A percentile compares a stretch with the other conserved stretches of the same genome.
These are phyloP conservation scores for Ilyonectria robusta DNA, from an alignment of 2,329 filamentous ascomycete species.

Conservation along the genomic window DNA sequence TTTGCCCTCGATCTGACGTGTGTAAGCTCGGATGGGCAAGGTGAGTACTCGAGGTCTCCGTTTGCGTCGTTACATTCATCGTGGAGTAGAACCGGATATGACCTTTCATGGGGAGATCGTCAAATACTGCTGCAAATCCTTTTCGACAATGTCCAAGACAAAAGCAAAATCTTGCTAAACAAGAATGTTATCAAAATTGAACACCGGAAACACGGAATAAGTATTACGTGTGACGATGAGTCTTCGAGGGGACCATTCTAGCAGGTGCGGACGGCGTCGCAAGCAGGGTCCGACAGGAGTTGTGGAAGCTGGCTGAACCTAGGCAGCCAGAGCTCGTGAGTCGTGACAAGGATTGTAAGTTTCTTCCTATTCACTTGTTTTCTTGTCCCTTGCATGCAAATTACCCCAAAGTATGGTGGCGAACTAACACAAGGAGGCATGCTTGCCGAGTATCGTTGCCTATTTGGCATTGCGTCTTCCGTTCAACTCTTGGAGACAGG, in stretches of 20 bases:
- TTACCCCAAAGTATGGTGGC: no score
- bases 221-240: neutral
- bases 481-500: neutral
- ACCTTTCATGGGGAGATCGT: no score
- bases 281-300: constrained; percentile 3
- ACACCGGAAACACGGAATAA: neutral
- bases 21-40: no score
- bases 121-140: neutral
- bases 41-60: no score
- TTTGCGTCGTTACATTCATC: no score
- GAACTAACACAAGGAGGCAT: no score
- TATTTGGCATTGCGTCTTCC: constrained; percentile 7
- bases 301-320: neutral
- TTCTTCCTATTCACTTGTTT: no score
- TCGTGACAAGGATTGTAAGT: neutral
- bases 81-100: no score
- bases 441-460: constrained; percentile 1
- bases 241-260: neutral
- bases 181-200: neutral
- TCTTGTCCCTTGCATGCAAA: no score
- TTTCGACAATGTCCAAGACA: constrained; percentile 11
- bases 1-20: no score
- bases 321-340: neutral
- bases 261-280: constrained; percentile 2
- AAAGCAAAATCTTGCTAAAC: neutral